Evolutionary conservation across 805 yeast genomes (phyloP).

Genomic region (Metschnikowia drakensbergensis): DNA sequence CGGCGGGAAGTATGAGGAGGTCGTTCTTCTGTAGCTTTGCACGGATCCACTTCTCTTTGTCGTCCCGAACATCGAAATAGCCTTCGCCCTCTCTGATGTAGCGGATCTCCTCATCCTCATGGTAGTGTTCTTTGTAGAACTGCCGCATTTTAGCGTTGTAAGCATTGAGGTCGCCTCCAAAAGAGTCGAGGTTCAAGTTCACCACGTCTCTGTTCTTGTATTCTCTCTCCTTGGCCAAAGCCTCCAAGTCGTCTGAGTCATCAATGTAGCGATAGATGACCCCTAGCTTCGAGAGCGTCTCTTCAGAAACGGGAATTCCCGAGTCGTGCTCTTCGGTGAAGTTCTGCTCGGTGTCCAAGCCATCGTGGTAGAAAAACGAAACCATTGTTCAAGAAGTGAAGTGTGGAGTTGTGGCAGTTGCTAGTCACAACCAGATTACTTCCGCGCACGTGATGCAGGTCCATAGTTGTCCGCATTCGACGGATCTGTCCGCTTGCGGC

Average conservation of each 20-base stretch:
- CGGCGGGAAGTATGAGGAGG: slow-evolving; percentile 76
- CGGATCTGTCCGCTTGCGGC: too few relatives aligned
- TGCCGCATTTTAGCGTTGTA: slow-evolving; percentile 61
- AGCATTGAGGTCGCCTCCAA: slow-evolving; percentile 54
- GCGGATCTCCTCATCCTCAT: slow-evolving; percentile 95
- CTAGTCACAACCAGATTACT: background rate
- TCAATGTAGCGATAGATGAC: slow-evolving; percentile 59
- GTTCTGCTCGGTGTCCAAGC: slow-evolving; percentile 46
- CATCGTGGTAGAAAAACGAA: slow-evolving; percentile 62
- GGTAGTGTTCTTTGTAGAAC: slow-evolving; percentile 83
- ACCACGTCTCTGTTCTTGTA: slow-evolving; percentile 82
- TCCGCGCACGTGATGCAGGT: slow-evolving; percentile 3
- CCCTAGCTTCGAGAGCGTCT: slow-evolving; percentile 56
- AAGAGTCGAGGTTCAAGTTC: slow-evolving; percentile 52
- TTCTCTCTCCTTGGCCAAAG: slow-evolving; percentile 61
- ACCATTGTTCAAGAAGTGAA: slow-evolving; percentile 22
- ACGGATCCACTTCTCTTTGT: slow-evolving; percentile 69
- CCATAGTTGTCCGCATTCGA: background rate
- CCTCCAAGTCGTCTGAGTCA: slow-evolving; percentile 53
- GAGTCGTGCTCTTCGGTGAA: slow-evolving; percentile 71
- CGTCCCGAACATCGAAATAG: slow-evolving; percentile 79
- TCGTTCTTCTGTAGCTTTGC: slow-evolving; percentile 62
- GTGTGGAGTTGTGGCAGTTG: background rate
- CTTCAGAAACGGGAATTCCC: slow-evolving; percentile 52
- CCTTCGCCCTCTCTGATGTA: slow-evolving; percentile 89